Conservation (phyloP, 2,329 filamentous ascomycete species). For the Chalaropsis ovoidea region DNA sequence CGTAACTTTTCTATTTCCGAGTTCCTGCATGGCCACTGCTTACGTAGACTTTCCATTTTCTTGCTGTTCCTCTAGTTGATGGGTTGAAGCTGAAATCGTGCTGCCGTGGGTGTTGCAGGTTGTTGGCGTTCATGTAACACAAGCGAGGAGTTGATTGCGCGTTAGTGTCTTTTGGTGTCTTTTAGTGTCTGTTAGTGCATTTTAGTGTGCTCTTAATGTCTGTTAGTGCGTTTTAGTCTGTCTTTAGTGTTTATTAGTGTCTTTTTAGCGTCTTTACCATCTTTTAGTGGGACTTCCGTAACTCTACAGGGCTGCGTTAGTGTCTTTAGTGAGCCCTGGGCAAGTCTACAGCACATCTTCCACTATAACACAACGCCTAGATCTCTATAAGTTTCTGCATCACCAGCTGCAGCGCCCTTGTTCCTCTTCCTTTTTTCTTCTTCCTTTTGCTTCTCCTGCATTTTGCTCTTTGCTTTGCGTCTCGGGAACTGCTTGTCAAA, state of each 20-base stretch:
- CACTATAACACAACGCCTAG: neutral
- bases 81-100: neutral
- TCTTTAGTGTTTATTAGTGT: neutral
- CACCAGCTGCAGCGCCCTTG: too few relatives aligned
- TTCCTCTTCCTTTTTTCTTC: too few relatives aligned
- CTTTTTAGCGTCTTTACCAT: neutral
- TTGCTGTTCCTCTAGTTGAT: neutral
- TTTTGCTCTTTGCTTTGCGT: too few relatives aligned
- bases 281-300: neutral
- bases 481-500: too few relatives aligned
- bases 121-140: slow-evolving; percentile 1
- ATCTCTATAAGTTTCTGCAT: too few relatives aligned
- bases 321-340: neutral
- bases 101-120: neutral
- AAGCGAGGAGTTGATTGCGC: neutral
- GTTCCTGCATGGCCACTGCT: neutral
- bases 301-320: neutral
- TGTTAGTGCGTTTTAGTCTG: slow-evolving; percentile 1
- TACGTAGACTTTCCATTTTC: neutral
- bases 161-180: slow-evolving; percentile 2
- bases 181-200: neutral
- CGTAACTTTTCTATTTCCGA: neutral
- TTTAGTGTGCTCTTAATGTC: too few relatives aligned
- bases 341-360: neutral
- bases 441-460: too few relatives aligned